Base-by-base conservation (phyloP, 2,329 filamentous ascomycete genomes). In the Penicillium occitanis region DNA sequence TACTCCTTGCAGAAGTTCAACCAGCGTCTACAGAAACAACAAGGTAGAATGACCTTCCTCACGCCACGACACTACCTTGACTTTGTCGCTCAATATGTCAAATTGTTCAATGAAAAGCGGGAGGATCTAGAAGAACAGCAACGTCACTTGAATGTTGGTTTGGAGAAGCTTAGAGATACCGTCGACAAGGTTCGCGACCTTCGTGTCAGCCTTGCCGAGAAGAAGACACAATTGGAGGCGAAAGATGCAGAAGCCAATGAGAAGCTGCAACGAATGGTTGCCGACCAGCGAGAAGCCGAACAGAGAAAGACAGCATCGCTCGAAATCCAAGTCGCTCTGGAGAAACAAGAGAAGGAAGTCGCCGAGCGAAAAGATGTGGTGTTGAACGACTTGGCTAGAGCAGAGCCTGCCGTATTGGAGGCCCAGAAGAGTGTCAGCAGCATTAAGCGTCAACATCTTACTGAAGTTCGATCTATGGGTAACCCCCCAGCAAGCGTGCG, bases 41-140 rank as follows among this genome's bases (percentile, higher is more conserved):
- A 98, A 80, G 93, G 92, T 78, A 93, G 91, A 79, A 86, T 90
- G 35, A 98, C 95, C 0, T 98, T 91, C 83, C 87, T 99, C 65
- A 99, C 96, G 11, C 95, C 95, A 55, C 90, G 95, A 55, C 95
- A 99, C 79, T 99, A 97, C 83, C 83, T 99, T 61, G 96, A 99
- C 77, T 99, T 99, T 73, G 94, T 99, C 66, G 92, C 93, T 46
- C 95, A 99, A 76, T 99, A 97, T 76, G 93, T 97, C 78, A 95
- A 91, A 78, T 85, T 99, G 6, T 98, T 98, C 81, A 96, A 93
- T 69, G 95, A 99, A 79, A 99, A 99, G 83, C 91, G 96, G 11
- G 95, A 98, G 77, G 95, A 99, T 75, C 86, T 99, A 1, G 95
- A 99, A 78, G 95, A 99, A 77, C 95, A 99, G 78, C 95, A 99